Percentiles rank a stretch among this genome's conserved stretches.
Conservation (phyloP, 495 filamentous ascomycete species). For the Pseudomonodictys pantanalensis region DNA sequence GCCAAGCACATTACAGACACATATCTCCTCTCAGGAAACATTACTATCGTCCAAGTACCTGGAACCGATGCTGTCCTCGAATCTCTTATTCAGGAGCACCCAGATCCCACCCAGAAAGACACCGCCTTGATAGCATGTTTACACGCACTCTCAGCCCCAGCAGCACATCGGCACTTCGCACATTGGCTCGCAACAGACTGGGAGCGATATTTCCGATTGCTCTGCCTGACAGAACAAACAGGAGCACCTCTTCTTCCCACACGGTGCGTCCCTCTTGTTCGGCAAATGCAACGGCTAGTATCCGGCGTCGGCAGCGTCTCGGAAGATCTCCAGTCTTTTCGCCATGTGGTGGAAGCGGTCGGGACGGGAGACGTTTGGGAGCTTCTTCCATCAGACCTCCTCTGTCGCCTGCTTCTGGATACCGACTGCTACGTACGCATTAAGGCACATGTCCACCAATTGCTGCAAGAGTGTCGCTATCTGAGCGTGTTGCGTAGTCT, state of each 20-base stretch:
- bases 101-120: neutral
- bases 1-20: neutral
- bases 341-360: neutral
- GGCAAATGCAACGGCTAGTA: neutral
- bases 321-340: neutral
- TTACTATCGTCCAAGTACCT: neutral
- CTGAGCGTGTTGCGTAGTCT: neutral
- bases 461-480: neutral
- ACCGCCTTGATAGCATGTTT: neutral
- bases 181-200: neutral
- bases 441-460: neutral
- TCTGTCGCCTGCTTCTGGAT: neutral
- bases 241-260: neutral
- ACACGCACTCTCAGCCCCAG: neutral
- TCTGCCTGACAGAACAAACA: neutral
- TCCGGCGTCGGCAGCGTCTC: neutral
- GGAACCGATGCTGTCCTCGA: neutral
- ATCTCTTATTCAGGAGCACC: neutral
- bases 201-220: neutral
- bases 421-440: neutral
- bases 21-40: neutral
- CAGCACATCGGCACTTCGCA: neutral
- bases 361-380: neutral
- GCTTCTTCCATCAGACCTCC: neutral
- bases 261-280: neutral